Percentiles rank a stretch among this genome's conserved stretches.
phyloP scores from a whole-genome alignment of 2,329 filamentous ascomycete genomes.

The Exophiala lecanii-corni region DNA sequence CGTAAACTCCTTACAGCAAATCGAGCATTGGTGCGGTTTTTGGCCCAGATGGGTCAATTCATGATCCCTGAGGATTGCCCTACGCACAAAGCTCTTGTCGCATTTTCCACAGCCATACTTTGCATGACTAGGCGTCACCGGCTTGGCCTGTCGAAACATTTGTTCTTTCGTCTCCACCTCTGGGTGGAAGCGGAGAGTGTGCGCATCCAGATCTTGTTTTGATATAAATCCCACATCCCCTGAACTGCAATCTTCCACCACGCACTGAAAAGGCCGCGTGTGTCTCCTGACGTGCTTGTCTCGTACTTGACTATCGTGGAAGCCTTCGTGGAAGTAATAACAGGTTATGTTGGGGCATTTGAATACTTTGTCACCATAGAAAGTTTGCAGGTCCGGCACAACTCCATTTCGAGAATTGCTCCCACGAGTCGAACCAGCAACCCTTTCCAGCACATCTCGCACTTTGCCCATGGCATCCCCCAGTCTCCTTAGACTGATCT shows the following conservation, averaged over 20 bases:
- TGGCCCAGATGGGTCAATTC: slow-evolving; percentile 36
- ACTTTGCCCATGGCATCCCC: slow-evolving; percentile 28
- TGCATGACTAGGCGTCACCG: slow-evolving; percentile 16
- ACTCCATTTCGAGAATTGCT: too few species aligned
- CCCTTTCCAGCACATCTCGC: slow-evolving; percentile 25
- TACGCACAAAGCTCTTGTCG: slow-evolving; percentile 36
- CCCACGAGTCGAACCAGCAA: too few species aligned
- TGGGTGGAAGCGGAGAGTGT: slow-evolving; percentile 30
- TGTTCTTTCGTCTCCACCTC: slow-evolving; percentile 23
- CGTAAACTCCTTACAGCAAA: slow-evolving; percentile 33
- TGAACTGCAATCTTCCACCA: slow-evolving; percentile 32
- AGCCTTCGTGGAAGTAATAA: slow-evolving; percentile 42
- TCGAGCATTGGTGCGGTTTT: slow-evolving; percentile 30
- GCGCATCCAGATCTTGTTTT: slow-evolving; percentile 37
- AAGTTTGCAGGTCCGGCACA: slow-evolving; percentile 24
- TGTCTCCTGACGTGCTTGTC: slow-evolving; percentile 39
- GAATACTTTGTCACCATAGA: slow-evolving; percentile 38
- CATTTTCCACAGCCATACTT: slow-evolving; percentile 35
- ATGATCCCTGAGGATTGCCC: slow-evolving; percentile 34
- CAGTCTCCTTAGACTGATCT: slow-evolving; percentile 31
- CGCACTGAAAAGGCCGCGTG: slow-evolving; percentile 39
- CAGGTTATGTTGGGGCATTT: slow-evolving; percentile 42
- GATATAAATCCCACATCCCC: slow-evolving; percentile 38
- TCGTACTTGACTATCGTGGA: slow-evolving; percentile 29
- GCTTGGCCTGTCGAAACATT: slow-evolving; percentile 16